Evolutionary conservation across 176 grass and related monocot genomes (phyloP).

Genomic region (Rhynchospora tenuis): DNA sequence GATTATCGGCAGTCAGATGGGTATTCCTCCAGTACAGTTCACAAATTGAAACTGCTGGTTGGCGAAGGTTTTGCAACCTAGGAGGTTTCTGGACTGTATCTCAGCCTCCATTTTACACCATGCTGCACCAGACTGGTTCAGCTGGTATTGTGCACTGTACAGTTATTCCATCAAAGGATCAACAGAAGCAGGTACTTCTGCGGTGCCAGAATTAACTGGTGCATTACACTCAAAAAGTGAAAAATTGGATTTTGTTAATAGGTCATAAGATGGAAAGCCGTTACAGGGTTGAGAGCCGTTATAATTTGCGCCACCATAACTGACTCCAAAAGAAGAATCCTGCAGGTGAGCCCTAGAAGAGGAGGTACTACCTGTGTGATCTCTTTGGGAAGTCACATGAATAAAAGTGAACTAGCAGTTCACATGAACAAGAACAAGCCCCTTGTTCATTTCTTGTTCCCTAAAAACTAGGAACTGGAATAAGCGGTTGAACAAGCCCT

Average conservation of each 20-base stretch:
- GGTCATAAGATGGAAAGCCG: not conserved
- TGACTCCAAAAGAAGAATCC: not conserved
- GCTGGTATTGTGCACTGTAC: slow-evolving; percentile 11
- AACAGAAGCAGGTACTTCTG: slow-evolving; percentile 19
- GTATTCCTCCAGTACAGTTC: slow-evolving; percentile 20
- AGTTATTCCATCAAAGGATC: not conserved
- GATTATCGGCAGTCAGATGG: slow-evolving; percentile 16
- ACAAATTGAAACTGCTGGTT: slow-evolving; percentile 26
- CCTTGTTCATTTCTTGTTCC: too few species aligned
- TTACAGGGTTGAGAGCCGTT: not conserved
- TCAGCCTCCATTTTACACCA: slow-evolving; percentile 25
- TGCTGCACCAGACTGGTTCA: slow-evolving; percentile 30
- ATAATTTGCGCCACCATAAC: slow-evolving; percentile 9
- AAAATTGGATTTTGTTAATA: not conserved
- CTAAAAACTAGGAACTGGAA: too few species aligned
- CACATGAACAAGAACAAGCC: too few species aligned
- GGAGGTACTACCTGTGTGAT: not conserved
- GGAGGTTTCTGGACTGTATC: slow-evolving; percentile 20
- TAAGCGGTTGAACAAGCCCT: too few species aligned
- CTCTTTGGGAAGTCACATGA: too few species aligned
- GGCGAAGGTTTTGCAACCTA: slow-evolving; percentile 31
- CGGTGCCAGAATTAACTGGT: slow-evolving; percentile 14
- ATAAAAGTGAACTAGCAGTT: too few species aligned
- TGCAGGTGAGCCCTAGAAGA: not conserved
- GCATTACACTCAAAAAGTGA: not conserved